Base-by-base conservation (phyloP, 495 filamentous ascomycete species). In the Glonium stellatum region DNA sequence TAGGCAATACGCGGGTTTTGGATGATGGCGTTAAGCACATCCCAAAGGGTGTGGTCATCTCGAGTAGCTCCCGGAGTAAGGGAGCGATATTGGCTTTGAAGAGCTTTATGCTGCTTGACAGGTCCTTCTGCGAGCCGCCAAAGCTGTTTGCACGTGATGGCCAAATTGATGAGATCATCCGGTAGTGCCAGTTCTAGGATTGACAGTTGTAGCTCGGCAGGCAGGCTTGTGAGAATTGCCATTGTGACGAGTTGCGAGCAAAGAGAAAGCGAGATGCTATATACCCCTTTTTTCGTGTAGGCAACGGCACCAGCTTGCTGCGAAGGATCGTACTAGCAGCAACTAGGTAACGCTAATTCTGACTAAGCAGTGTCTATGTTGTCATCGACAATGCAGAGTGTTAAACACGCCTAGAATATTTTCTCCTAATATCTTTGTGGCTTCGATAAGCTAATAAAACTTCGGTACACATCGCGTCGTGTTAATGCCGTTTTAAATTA, bases 201-300 rank as follows among this genome's bases (percentile, higher is more conserved):
- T 37, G 9, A 37, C 1, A 61, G 53, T 21, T 31, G 51, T 4
- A 61, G 59, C 27, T 61, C 59, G 1, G 54, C 59, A 13, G 59
- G 53, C 11, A 61, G 53, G 44, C 27, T 31, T 12, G 39, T 15
- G 22, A 55, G 35, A 12, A 31, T 22, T 9, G 53, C 18, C 59
- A 57, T 61, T 50, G 23, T 60, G 27, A 31, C 6, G 27, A 31
- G 27, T 31, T 6, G 27, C 6, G 27, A 31, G 27, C 27, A 31
- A 31, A 31, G 27, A 31, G 27, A 31, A 31, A 31, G 27, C 6
- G 27, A 31, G 27, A 31, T 31, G 27, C 27, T 31, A 31, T 31
- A n/a, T n/a, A n/a, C n/a, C n/a, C n/a, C n/a, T n/a, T n/a, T n/a
- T n/a, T n/a, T n/a, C n/a, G n/a, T n/a, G n/a, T n/a, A n/a, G n/a